Base-by-base conservation (phyloP, 306 rosid species). In the Ochetophila trinervis region DNA sequence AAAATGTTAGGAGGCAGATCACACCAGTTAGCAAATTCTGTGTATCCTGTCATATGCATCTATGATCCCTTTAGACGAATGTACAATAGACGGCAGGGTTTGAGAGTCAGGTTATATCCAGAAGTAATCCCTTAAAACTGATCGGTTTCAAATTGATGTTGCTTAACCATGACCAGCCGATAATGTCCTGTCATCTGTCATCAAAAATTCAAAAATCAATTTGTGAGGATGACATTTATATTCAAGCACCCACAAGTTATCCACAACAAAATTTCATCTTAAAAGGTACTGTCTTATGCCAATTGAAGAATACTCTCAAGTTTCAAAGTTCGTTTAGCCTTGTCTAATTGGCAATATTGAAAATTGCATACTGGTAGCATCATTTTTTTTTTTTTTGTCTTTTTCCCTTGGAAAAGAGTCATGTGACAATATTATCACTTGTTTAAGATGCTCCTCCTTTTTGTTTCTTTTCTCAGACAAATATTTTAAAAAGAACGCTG, bases 51-150 rank as follows among this genome's bases (percentile, higher is more conserved):
- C 85, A 76, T 74, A 63, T 74, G 58, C 83, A 27, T 27, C 32
- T 66, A 76, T 42, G 79, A 78, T 74, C 84, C 69, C 79, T 82
- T 56, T 76, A 72, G 75, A 80, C 63, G 81, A 80, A 85, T 84
- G 85, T 89, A 85, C 92, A 91, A 75, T 53, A 80, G 79, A 78
- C 37, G 58, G 78, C 53, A 27, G 75, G 50, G 63, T 76, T 73
- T 69, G 47, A 63, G 62, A 69, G 68, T 65, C 45, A 10, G 15
- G 67, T 53, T 61, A 77, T 70, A 78, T 70, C 76, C 78, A 68
- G 75, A 66, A 55, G 62, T 53, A 37, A 62, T 78, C 56, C 68
- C 65, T 74, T 18, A n/a, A 50, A 16, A 16, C 23, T 18, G 19
- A 10, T 44, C 18, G 45, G n/a, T 68, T 76, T 79, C 73, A 70